Conservation (phyloP, 441 rosid genomes). For the Bocquillonia castaneifolia region DNA sequence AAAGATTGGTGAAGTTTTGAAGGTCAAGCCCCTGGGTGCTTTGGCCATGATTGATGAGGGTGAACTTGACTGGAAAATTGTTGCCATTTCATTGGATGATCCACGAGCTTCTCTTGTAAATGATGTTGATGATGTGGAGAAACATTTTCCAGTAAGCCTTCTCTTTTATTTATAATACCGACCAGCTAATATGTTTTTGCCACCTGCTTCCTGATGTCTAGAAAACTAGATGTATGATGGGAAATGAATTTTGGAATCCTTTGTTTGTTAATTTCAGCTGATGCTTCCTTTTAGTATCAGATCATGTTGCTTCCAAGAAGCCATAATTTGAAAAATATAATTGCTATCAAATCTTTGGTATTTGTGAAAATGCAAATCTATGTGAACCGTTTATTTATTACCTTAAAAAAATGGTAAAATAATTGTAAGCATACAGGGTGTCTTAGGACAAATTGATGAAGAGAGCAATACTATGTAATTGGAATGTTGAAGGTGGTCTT, state of each 20-base stretch:
- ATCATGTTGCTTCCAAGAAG: background rate
- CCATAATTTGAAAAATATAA: background rate
- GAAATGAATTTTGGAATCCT: background rate
- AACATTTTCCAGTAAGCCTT: constrained; percentile 71
- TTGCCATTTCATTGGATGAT: constrained; percentile 82
- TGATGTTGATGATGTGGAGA: constrained; percentile 79
- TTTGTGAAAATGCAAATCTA: background rate
- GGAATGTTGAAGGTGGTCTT: background rate
- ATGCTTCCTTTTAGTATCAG: background rate
- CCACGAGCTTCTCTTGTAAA: constrained; percentile 81
- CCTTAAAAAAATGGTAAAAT: background rate
- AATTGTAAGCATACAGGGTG: background rate
- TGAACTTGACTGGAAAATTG: constrained; percentile 90
- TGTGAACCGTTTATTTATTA: constrained; percentile 1
- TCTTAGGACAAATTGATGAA: background rate
- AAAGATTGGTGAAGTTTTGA: constrained; percentile 66
- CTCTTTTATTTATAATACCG: background rate
- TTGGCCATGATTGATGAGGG: constrained; percentile 94
- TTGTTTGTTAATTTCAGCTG: background rate
- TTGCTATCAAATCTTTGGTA: constrained; percentile 4
- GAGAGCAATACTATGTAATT: background rate
- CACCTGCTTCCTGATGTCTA: background rate
- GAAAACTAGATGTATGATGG: background rate
- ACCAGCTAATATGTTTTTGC: background rate
- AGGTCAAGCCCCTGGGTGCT: constrained; percentile 74